Percentiles rank a stretch among this genome's conserved stretches.
These are phyloP conservation scores for Globisporangium perplexum DNA, from an alignment of 352 stramenopile species.

Conservation along the genomic window DNA sequence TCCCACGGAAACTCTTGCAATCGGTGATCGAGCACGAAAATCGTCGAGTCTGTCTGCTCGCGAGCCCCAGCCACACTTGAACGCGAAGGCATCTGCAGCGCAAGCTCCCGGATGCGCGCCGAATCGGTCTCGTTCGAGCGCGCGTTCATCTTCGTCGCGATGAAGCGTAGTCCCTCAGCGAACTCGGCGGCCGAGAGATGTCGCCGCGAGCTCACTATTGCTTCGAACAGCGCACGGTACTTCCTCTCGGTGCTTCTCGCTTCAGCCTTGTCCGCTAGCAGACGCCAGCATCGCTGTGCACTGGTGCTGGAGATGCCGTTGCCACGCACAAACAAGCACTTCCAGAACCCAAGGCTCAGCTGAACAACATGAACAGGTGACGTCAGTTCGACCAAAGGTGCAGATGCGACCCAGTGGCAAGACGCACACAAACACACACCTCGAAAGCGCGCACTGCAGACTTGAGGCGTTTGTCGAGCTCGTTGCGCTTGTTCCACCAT, in stretches of 20 bases:
- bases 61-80: neutral
- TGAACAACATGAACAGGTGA: slow-evolving; percentile 12
- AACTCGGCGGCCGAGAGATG: slow-evolving; percentile 41
- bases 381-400: neutral
- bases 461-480: slow-evolving; percentile 44
- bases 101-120: slow-evolving; percentile 10
- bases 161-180: slow-evolving; percentile 27
- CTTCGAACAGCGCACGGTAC: slow-evolving; percentile 20
- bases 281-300: slow-evolving; percentile 26
- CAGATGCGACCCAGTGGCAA: too few relatives aligned
- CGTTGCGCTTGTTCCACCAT: slow-evolving; percentile 69
- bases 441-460: slow-evolving; percentile 37
- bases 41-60: slow-evolving; percentile 21
- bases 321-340: slow-evolving; percentile 38
- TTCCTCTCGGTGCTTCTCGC: slow-evolving; percentile 10
- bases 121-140: slow-evolving; percentile 9
- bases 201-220: slow-evolving; percentile 23
- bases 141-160: slow-evolving; percentile 24
- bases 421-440: slow-evolving; percentile 21
- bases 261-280: slow-evolving; percentile 11
- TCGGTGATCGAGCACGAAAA: slow-evolving; percentile 58
- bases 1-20: slow-evolving; percentile 82
- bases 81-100: slow-evolving; percentile 2
- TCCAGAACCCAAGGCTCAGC: slow-evolving; percentile 50
- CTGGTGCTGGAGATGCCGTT: slow-evolving; percentile 4